Evolutionary conservation across 1,284 basidiomycete genomes (phyloP), one percentile per base, ranked within the genome.

Genomic region (Ganoderma resinaceum): DNA sequence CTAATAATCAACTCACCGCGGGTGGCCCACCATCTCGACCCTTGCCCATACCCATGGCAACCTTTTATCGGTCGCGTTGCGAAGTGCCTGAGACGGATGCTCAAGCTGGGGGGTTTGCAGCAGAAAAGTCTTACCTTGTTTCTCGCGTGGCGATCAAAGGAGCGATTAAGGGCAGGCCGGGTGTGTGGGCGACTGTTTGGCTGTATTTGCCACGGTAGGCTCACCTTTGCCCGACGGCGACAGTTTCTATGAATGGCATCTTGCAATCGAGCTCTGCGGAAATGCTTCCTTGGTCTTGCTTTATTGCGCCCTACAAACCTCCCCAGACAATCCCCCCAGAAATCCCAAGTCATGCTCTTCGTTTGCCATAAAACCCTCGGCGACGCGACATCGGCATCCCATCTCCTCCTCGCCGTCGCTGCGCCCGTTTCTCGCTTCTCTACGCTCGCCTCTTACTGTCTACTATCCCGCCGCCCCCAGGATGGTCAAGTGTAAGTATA

Each of bases 141-240:
- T 29, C 38, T 29, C 35, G 37, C 23, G 26, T 49, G 61, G 66
- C 65, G 64, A 65, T 33, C 52, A 61, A 62, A 66, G 52, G 20
- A n/a, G 61, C 53, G 33, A 59, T 60, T 43, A 43, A 43, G 66
- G 63, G 26, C 60, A 40, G 61, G 63, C 53, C 52, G 65, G 29
- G 61, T 31, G 40, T 60, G 69, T 69, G 58, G 67, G 72, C 68
- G 72, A 65, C 55, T 73, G 70, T 71, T 73, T 71, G 66, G 42
- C 14, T 35, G 31, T 73, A 31, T 73, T 73, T 73, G 72, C 52
- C 42, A 63, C 52, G 66, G 68, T 71, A 65, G 72, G 66, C 68
- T 46, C 53, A 49, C 20, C 46, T 73, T 73, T 73, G 72, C 68
- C 64, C n/a, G 42, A 38, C n/a, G 14, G 46, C 31, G 61, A 71